Conservation (phyloP, 2,329 filamentous ascomycete genomes). For the Lasiodiplodia gonubiensis region DNA sequence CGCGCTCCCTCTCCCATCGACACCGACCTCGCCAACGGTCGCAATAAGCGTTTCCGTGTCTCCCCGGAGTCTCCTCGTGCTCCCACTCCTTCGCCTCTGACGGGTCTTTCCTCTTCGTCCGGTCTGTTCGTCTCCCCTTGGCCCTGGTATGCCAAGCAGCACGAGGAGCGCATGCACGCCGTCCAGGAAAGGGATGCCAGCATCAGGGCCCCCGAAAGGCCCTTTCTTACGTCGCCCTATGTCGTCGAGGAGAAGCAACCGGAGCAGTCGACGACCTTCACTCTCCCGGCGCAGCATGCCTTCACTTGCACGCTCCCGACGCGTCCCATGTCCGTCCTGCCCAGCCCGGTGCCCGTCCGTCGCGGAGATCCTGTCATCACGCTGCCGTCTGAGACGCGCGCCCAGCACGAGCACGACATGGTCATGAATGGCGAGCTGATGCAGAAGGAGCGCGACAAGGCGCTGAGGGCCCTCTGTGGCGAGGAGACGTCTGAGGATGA, state of each 20-base stretch:
- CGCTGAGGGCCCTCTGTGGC: constrained; percentile 15
- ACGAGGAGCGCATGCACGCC: too few relatives aligned
- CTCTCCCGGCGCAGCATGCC: not conserved
- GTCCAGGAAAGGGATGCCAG: too few relatives aligned
- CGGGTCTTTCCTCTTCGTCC: not conserved
- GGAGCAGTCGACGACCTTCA: too few relatives aligned
- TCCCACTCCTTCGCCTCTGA: not conserved
- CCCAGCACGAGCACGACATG: constrained; percentile 13
- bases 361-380: not conserved
- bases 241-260: too few relatives aligned
- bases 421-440: not conserved
- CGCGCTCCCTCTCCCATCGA: not conserved
- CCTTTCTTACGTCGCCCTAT: too few relatives aligned
- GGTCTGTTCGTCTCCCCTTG: not conserved
- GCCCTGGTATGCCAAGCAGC: not conserved
- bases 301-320: not conserved
- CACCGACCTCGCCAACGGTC: not conserved
- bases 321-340: not conserved
- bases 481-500: not conserved
- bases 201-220: too few relatives aligned
- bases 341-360: not conserved
- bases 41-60: not conserved
- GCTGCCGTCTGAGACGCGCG: not conserved
- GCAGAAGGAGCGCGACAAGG: not conserved
- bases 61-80: not conserved